These are phyloP conservation scores for Trichosporon faecale DNA, from an alignment of 1,284 basidiomycete genomes.

Conservation along the genomic window DNA sequence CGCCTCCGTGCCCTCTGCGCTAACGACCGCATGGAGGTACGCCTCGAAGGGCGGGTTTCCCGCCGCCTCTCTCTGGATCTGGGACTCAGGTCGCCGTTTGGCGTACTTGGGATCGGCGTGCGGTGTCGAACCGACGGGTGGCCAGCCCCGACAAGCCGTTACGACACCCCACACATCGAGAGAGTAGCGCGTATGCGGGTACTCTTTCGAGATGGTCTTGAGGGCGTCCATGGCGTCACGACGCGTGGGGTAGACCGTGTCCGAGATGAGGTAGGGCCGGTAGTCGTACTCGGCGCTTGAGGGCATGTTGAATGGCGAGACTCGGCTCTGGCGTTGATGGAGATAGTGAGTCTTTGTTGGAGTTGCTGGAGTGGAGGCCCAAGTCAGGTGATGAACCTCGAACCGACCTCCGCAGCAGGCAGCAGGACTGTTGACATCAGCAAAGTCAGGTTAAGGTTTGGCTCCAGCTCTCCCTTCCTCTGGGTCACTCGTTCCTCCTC, in stretches of 20 bases:
- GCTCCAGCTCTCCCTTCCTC: too few relatives aligned
- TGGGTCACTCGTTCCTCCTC: too few relatives aligned
- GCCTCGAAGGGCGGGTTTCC: neutral
- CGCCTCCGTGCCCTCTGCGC: neutral
- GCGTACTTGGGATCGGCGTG: neutral
- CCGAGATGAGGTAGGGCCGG: neutral
- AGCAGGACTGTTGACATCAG: too few relatives aligned
- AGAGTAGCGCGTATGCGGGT: neutral
- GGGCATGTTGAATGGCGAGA: neutral
- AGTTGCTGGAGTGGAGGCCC: too few relatives aligned
- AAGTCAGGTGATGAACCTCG: too few relatives aligned
- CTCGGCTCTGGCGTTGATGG: too few relatives aligned
- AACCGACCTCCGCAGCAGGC: too few relatives aligned
- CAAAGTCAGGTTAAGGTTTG: too few relatives aligned
- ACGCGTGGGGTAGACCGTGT: neutral
- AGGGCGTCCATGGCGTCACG: neutral
- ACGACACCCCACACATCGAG: neutral
- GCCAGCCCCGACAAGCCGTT: neutral
- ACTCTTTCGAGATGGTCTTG: neutral
- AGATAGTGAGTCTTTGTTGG: too few relatives aligned
- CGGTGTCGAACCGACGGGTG: neutral
- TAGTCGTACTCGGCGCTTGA: neutral
- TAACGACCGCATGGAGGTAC: neutral
- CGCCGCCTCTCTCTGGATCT: neutral
- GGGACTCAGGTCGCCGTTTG: neutral